Evolutionary conservation across 345 rosid genomes (phyloP), one percentile per base, ranked within the genome.

Genomic region (Melaleuca alternifolia): DNA sequence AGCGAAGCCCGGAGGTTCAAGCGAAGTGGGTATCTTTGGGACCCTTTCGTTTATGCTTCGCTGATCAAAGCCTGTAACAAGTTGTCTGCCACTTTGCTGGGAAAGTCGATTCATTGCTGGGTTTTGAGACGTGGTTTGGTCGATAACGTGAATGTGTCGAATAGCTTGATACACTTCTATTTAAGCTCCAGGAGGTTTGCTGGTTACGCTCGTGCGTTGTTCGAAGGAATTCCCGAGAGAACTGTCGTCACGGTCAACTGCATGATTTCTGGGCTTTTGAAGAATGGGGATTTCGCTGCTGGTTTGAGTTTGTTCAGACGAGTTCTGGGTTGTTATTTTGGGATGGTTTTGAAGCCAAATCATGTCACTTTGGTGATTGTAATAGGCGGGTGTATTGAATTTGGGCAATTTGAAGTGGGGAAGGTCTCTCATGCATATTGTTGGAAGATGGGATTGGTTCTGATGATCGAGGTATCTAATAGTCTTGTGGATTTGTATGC

Each of bases 401-500:
- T 53, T 53, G 77, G 86, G 54, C 37, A 82, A 33, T 77, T 26
- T 56, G 23, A 20, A 8, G 50, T 84, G 46, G 90, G 91, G 79
- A 87, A 10, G 28, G 54, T 61, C 79, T 88, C 87, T 79, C 91
- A 89, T 85, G 77, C 83, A 11, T 89, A 59, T 30, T 89, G 88
- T 76, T 85, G 57, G 75, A 89, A 89, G 59, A 54, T 59, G 24
- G 83, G 88, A 41, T 84, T 89, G 9, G 77, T 53, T 84, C 54
- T 54, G 85, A 54, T 28, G n/a, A 51, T 30, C 33, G 84, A 85
- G 86, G 88, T 89, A 5, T 75, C 86, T 51, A 89, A 87, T 46
- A 82, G 84, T 30, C 86, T 90, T 48, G 84, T 89, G n/a, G 90
- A 86, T 44, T 84, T 90, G 84, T 89, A 90, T 75, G 88, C 87